Conservation (phyloP, 2,329 filamentous ascomycete genomes). For the Fusarium liriodendri region DNA sequence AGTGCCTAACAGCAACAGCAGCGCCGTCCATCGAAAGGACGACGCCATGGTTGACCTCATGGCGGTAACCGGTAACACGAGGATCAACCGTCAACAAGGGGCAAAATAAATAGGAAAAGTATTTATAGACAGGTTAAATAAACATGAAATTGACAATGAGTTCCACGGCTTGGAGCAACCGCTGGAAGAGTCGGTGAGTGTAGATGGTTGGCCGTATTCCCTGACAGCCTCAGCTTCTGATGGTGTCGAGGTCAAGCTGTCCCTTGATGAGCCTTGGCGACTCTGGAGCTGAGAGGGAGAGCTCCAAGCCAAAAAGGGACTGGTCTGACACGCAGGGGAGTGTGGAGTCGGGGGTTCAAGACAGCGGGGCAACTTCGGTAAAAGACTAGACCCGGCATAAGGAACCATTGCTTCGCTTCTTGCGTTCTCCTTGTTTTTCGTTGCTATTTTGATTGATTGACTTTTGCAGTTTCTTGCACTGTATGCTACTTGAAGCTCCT, state of each 20-base stretch:
- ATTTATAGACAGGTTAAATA: slow-evolving; percentile 1
- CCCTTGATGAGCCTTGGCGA: slow-evolving; percentile 29
- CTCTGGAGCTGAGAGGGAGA: slow-evolving; percentile 23
- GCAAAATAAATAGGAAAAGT: slow-evolving; percentile 5
- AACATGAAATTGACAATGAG: slow-evolving; percentile 5
- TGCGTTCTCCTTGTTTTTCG: slow-evolving; percentile 14
- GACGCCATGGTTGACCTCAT: slow-evolving; percentile 64
- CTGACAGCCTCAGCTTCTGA: slow-evolving; percentile 37
- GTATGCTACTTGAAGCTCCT: slow-evolving; percentile 16
- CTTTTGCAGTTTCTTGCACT: slow-evolving; percentile 27
- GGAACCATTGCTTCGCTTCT: slow-evolving; percentile 26
- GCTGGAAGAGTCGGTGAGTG: slow-evolving; percentile 9
- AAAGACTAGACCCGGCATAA: slow-evolving; percentile 31
- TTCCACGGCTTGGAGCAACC: slow-evolving; percentile 17
- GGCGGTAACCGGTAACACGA: slow-evolving; percentile 40
- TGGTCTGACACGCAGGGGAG: slow-evolving; percentile 40
- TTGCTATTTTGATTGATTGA: slow-evolving; percentile 13
- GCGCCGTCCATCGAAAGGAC: slow-evolving; percentile 73
- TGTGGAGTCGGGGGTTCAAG: slow-evolving; percentile 20
- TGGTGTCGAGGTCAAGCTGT: slow-evolving; percentile 47
- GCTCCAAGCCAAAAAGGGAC: slow-evolving; percentile 40
- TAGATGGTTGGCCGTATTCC: slow-evolving; percentile 19
- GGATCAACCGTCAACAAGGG: slow-evolving; percentile 14
- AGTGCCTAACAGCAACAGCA: slow-evolving; percentile 68
- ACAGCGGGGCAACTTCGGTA: slow-evolving; percentile 43